These are phyloP conservation scores for Aspergillus brasiliensis DNA, from an alignment of 2,329 filamentous ascomycete species.

Conservation along the genomic window DNA sequence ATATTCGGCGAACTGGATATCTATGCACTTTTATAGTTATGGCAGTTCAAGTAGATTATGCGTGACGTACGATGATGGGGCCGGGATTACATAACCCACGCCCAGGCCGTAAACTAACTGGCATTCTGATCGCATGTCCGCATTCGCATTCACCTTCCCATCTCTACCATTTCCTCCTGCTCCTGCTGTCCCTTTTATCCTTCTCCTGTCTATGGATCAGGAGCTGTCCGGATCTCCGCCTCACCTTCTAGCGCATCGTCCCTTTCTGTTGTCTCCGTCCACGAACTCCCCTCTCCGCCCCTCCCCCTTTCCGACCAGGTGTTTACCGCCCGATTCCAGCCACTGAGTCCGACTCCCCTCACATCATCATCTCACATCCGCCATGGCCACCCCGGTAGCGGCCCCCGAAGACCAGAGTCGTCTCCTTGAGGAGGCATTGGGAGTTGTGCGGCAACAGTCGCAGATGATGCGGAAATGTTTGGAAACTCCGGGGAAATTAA, in stretches of 20 bases:
- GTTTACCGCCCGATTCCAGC: slow-evolving; percentile 29
- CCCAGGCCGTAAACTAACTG: not conserved
- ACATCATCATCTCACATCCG: slow-evolving; percentile 29
- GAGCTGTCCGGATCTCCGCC: slow-evolving; percentile 21
- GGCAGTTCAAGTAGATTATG: not conserved
- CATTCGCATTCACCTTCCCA: slow-evolving; percentile 8
- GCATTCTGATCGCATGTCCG: slow-evolving; percentile 8
- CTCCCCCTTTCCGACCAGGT: slow-evolving; percentile 24
- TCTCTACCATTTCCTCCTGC: not conserved
- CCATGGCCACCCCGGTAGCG: slow-evolving; percentile 58
- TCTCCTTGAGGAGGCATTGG: slow-evolving; percentile 94
- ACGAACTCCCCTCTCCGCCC: slow-evolving; percentile 14
- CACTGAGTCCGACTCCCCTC: slow-evolving; percentile 16
- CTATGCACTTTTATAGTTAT: not conserved
- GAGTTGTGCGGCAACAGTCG: slow-evolving; percentile 95
- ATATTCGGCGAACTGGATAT: no score
- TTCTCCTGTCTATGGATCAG: slow-evolving; percentile 30
- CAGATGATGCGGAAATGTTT: slow-evolving; percentile 96
- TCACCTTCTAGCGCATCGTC: slow-evolving; percentile 4
- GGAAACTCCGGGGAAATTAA: slow-evolving; percentile 95
- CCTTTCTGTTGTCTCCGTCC: slow-evolving; percentile 10
- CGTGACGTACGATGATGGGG: not conserved
- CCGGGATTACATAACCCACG: slow-evolving; percentile 5
- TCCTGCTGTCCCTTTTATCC: slow-evolving; percentile 10
- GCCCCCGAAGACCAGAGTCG: slow-evolving; percentile 80